Evolutionary conservation across 2,329 filamentous ascomycete species (phyloP).

Genomic region (Sclerotinia borealis): DNA sequence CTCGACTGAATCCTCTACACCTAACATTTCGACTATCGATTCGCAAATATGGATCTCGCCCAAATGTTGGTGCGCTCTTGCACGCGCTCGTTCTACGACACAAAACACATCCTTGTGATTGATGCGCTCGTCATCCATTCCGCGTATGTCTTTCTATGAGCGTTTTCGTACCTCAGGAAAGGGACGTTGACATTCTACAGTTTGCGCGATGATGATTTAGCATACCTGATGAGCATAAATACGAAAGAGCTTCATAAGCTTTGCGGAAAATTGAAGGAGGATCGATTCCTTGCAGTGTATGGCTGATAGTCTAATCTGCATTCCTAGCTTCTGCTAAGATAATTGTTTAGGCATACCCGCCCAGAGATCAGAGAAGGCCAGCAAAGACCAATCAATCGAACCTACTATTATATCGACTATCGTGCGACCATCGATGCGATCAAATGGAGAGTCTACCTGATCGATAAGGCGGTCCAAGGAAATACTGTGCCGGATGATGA

Average conservation of each 20-base stretch:
- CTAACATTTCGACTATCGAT: neutral
- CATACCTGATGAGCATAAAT: conserved; percentile 81
- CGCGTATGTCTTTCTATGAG: conserved; percentile 43
- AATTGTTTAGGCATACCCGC: conserved; percentile 54
- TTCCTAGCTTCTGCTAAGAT: conserved; percentile 11
- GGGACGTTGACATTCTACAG: conserved; percentile 36
- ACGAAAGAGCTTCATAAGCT: conserved; percentile 88
- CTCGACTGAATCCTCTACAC: neutral
- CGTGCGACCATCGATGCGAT: conserved; percentile 91
- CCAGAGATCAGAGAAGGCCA: conserved; percentile 75
- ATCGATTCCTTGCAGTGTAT: conserved; percentile 79
- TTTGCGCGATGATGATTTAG: conserved; percentile 81
- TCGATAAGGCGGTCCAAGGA: conserved; percentile 83
- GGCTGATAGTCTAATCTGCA: neutral
- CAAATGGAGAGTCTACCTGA: conserved; percentile 85
- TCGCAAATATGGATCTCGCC: conserved; percentile 54
- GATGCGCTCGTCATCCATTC: conserved; percentile 73
- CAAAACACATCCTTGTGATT: conserved; percentile 74
- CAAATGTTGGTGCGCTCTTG: conserved; percentile 81
- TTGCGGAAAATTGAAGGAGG: conserved; percentile 77
- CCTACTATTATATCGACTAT: conserved; percentile 97
- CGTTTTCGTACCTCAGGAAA: conserved; percentile 11
- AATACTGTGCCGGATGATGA: conserved; percentile 75
- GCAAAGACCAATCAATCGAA: conserved; percentile 73
- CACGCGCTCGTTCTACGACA: conserved; percentile 79